Evolutionary conservation across 768 basidiomycete species (phyloP).

Genomic region (Tricholoma hemisulphureum): DNA sequence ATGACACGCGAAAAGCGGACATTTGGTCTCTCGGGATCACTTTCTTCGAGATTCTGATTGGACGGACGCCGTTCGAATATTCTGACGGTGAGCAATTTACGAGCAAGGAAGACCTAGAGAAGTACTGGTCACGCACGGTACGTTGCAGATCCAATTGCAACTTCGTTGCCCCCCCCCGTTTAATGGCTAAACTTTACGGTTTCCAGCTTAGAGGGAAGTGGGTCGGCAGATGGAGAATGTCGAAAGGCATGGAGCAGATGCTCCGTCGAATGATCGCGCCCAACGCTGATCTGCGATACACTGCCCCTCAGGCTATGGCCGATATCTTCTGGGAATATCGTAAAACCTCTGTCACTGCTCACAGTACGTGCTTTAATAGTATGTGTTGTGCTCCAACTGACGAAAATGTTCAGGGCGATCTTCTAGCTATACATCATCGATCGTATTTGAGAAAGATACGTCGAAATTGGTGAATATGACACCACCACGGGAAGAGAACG

Average conservation of each 20-base stretch:
- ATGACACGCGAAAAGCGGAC: conserved; percentile 92
- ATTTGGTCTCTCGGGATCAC: conserved; percentile 86
- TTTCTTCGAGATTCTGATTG: conserved; percentile 91
- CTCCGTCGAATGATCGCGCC: conserved; percentile 78
- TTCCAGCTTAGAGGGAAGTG: conserved; percentile 74
- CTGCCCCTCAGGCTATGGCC: conserved; percentile 58
- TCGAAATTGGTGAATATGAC: conserved; percentile 38
- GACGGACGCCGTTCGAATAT: conserved; percentile 89
- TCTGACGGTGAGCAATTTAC: conserved; percentile 75
- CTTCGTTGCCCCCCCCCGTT: no score
- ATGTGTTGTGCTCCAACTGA: background rate
- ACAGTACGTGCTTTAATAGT: conserved; percentile 38
- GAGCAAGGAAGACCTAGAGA: conserved; percentile 77
- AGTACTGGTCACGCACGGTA: conserved; percentile 85
- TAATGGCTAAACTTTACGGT: background rate
- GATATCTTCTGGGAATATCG: conserved; percentile 64
- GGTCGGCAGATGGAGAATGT: conserved; percentile 80
- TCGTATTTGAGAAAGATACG: conserved; percentile 51
- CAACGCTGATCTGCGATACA: conserved; percentile 79
- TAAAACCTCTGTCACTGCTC: conserved; percentile 29
- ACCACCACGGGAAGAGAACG: conserved; percentile 31
- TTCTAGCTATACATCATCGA: conserved; percentile 45
- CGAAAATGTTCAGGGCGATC: conserved; percentile 38
- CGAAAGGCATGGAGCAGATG: conserved; percentile 60
- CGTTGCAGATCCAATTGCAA: conserved; percentile 17